A percentile compares a stretch with the other conserved stretches of the same genome.
Evolutionary conservation across 2,329 filamentous ascomycete genomes (phyloP).

Genomic region (Trichophyton rubrum): DNA sequence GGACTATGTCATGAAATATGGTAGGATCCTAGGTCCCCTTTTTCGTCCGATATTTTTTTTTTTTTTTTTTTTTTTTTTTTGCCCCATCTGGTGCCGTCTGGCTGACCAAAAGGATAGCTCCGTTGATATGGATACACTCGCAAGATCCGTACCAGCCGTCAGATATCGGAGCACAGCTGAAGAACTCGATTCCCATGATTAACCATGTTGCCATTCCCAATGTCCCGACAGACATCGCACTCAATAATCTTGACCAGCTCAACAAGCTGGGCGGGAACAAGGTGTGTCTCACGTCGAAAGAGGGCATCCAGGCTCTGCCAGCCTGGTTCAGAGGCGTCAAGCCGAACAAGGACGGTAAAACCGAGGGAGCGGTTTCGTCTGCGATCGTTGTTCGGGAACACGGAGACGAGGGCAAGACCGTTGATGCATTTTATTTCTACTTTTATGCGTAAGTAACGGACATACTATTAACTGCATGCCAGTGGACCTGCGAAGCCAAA

Average conservation of each 20-base stretch:
- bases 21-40: conserved; percentile 18
- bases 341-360: conserved; percentile 42
- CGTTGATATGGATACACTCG: conserved; percentile 40
- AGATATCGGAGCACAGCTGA: conserved; percentile 36
- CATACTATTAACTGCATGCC: too few species aligned
- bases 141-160: conserved; percentile 39
- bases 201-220: conserved; percentile 31
- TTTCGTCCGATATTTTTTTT: background rate
- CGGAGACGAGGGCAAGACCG: conserved; percentile 30
- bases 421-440: conserved; percentile 53
- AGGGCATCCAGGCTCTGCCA: conserved; percentile 37
- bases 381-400: conserved; percentile 48
- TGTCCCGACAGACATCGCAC: conserved; percentile 30
- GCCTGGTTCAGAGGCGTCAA: conserved; percentile 41
- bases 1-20: conserved; percentile 35
- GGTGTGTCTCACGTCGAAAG: conserved; percentile 39
- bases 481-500: background rate
- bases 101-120: conserved; percentile 27
- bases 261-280: conserved; percentile 35
- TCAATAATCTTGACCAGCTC: conserved; percentile 38
- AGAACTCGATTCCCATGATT: conserved; percentile 35
- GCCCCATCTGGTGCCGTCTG: background rate
- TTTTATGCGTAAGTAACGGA: conserved; percentile 40
- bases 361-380: conserved; percentile 37
- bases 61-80: too few species aligned